Evolutionary conservation across 257 asterid genomes (phyloP), one percentile per base, ranked within the genome.

Genomic region (Catharanthus roseus): DNA sequence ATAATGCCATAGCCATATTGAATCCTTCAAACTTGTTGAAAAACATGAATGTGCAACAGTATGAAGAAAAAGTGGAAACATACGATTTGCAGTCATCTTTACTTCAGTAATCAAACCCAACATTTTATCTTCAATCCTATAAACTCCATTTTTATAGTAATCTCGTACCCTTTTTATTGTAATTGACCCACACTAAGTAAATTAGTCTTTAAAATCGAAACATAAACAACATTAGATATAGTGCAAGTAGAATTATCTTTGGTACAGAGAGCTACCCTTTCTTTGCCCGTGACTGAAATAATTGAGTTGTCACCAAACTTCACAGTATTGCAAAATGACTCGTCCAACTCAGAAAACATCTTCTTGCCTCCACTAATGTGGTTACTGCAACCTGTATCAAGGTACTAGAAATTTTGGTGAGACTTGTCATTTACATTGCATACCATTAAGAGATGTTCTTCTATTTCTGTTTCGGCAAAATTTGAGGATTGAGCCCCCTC

Each of bases 101-200:
- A 71, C 51, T 39, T 64, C 33, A 64, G 76, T 38, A 72, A 62
- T 33, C 33, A 67, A 23, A 18, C 7, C 68, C 50, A 55, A 64
- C 21, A 53, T 66, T 28, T 2, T 51, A 51, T 11, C n/a, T n/a
- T n/a, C n/a, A n/a, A n/a, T n/a, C n/a, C n/a, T n/a, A n/a, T n/a
- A n/a, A n/a, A n/a, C n/a, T 51, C 57, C 11, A 3, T 51, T 51
- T 51, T 55, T 2, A 55, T 0, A n/a, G 10, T 6, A 6, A 72
- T n/a, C 15, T 44, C 73, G 12, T 61, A 68, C 2, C 72, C 61
- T 0, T 78, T 78, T 10, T 79, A 69, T 61, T 69, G 74, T 0
- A 79, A 54, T 19, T 77, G 72, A 10, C 70, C 77, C n/a, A 73
- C 21, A 24, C 75, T 79, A 1, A 72, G 33, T 7, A 75, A 15